These are phyloP conservation scores for Zanthoxylum bungeanum DNA, from an alignment of 345 rosid genomes.

Conservation along the genomic window DNA sequence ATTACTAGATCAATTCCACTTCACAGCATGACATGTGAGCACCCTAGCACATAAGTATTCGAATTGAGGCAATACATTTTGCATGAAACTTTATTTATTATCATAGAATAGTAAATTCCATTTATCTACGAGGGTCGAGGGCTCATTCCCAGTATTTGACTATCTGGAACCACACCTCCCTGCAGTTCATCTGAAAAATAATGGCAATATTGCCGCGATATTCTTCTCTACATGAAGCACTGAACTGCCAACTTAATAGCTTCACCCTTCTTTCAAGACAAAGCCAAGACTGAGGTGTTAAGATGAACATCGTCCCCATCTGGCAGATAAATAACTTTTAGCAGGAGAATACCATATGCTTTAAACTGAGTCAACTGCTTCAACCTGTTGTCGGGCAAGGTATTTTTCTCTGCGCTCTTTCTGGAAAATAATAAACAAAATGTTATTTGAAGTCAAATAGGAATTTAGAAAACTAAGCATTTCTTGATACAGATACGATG, in stretches of 20 bases:
- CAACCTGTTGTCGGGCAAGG: conserved; percentile 83
- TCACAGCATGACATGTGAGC: background rate
- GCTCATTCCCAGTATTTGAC: background rate
- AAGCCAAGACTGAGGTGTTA: conserved; percentile 9
- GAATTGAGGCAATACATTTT: background rate
- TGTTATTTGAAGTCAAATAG: background rate
- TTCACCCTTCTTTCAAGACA: conserved; percentile 8
- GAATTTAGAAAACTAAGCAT: background rate
- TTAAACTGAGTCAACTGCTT: conserved; percentile 37
- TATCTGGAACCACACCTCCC: background rate
- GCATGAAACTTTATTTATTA: background rate
- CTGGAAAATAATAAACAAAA: conserved; percentile 34
- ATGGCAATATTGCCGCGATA: background rate
- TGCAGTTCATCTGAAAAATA: conserved; percentile 8
- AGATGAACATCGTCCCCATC: background rate
- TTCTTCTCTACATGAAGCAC: conserved; percentile 2
- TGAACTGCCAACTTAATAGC: background rate
- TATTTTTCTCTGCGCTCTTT: conserved; percentile 95
- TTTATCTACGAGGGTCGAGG: conserved; percentile 22
- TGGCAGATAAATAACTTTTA: background rate
- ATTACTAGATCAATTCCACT: background rate
- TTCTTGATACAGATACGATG: background rate
- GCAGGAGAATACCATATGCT: background rate
- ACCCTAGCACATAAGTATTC: background rate
- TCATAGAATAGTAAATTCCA: conserved; percentile 11